Evolutionary conservation across 2,329 filamentous ascomycete genomes (phyloP).

Genomic region (Zasmidium angulare): DNA sequence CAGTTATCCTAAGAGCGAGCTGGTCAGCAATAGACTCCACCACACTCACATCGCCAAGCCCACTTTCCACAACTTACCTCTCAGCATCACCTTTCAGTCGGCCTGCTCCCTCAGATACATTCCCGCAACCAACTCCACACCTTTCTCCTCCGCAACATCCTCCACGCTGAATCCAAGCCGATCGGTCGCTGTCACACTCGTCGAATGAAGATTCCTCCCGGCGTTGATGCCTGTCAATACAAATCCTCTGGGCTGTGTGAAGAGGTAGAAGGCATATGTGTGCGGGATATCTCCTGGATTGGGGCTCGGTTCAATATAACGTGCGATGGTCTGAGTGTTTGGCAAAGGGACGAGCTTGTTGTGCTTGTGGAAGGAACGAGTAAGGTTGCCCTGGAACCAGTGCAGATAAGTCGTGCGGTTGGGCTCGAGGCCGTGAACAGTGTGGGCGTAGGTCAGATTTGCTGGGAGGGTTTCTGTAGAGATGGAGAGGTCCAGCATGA

Average conservation of each 20-base stretch:
- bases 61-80: no score
- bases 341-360: not conserved
- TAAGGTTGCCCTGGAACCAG: constrained; percentile 1
- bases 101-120: not conserved
- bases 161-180: not conserved
- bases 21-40: no score
- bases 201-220: not conserved
- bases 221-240: not conserved
- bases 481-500: constrained; percentile 1
- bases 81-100: not conserved
- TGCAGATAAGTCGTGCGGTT: not conserved
- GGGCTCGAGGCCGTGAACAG: not conserved
- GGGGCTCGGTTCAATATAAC: not conserved
- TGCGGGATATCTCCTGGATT: not conserved
- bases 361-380: not conserved
- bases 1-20: no score
- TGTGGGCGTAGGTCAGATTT: not conserved
- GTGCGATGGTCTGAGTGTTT: not conserved
- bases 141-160: not conserved
- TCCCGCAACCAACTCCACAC: not conserved
- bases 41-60: no score
- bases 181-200: not conserved
- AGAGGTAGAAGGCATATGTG: not conserved
- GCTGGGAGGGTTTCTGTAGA: not conserved
- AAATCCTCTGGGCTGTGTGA: not conserved